Evolutionary conservation across 306 rosid genomes (phyloP).

Genomic region (Trifolium fragiferum): DNA sequence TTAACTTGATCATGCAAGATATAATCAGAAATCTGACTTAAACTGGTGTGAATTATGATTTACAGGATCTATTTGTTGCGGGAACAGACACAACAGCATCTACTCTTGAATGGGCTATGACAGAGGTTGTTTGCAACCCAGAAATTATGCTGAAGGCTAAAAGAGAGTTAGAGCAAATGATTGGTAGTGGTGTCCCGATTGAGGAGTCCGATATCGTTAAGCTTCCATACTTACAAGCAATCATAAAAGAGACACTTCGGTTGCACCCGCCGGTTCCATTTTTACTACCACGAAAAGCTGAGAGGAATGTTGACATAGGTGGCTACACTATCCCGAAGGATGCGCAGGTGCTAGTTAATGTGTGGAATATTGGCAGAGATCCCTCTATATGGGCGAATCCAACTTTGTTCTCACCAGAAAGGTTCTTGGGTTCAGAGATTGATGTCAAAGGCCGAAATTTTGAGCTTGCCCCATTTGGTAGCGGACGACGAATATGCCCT

Average conservation of each 20-base stretch:
- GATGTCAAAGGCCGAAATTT: constrained; percentile 38
- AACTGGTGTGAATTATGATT: background rate
- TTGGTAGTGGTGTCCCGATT: constrained; percentile 6
- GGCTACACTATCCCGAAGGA: constrained; percentile 36
- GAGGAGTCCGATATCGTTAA: constrained; percentile 22
- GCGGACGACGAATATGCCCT: constrained; percentile 35
- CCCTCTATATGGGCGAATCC: constrained; percentile 25
- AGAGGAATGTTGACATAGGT: constrained; percentile 23
- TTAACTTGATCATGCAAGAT: too few species aligned
- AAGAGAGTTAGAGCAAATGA: constrained; percentile 27
- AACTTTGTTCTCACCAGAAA: constrained; percentile 33
- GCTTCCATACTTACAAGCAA: constrained; percentile 34
- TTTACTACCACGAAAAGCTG: constrained; percentile 40
- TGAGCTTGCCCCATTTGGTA: constrained; percentile 37
- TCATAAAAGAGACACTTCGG: constrained; percentile 31
- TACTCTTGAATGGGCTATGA: constrained; percentile 42
- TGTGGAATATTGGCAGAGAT: constrained; percentile 41
- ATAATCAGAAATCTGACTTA: too few species aligned
- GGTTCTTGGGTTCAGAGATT: constrained; percentile 34
- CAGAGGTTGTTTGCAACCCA: constrained; percentile 21
- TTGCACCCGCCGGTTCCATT: constrained; percentile 42
- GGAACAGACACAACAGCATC: constrained; percentile 42
- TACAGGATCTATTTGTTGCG: constrained; percentile 37
- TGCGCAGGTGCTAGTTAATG: constrained; percentile 37
- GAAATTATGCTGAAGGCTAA: constrained; percentile 22